phyloP scores from a whole-genome alignment of 2,329 filamentous ascomycete species.

The Botryotinia globosa region DNA sequence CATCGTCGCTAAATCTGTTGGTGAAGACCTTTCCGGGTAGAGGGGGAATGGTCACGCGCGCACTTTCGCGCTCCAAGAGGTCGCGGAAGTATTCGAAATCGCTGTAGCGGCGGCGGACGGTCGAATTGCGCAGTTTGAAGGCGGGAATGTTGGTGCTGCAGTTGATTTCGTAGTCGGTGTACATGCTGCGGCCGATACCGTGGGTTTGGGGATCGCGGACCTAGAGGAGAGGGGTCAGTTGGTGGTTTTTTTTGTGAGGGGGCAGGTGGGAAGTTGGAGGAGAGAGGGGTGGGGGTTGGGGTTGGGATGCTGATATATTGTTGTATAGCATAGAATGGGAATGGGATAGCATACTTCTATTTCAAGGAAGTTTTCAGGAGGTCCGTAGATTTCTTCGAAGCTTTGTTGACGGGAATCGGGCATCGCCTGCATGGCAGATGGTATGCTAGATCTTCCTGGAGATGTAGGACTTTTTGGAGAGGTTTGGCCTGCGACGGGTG shows the following conservation, averaged over 20 bases:
- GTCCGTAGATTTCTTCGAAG: conserved; percentile 98
- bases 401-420: conserved; percentile 81
- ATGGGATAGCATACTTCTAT: conserved; percentile 69
- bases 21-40: conserved; percentile 97
- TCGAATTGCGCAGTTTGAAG: conserved; percentile 89
- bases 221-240: conserved; percentile 45
- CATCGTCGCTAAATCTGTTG: conserved; percentile 95
- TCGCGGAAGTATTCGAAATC: conserved; percentile 99
- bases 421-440: conserved; percentile 56
- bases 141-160: conserved; percentile 98
- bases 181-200: conserved; percentile 92
- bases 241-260: conserved; percentile 6
- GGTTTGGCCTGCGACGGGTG: conserved; percentile 6
- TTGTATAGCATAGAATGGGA: conserved; percentile 14
- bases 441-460: conserved; percentile 14
- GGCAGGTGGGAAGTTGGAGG: conserved; percentile 3
- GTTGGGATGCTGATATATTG: conserved; percentile 16
- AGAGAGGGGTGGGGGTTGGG: background rate
- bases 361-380: conserved; percentile 97
- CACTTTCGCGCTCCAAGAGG: conserved; percentile 92
- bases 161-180: conserved; percentile 97
- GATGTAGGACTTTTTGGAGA: conserved; percentile 16
- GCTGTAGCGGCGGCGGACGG: conserved; percentile 89
- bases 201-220: conserved; percentile 92
- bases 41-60: conserved; percentile 91